Conservation (phyloP, 1,139 yeast genomes). For the Debaryomyces sp. region DNA sequence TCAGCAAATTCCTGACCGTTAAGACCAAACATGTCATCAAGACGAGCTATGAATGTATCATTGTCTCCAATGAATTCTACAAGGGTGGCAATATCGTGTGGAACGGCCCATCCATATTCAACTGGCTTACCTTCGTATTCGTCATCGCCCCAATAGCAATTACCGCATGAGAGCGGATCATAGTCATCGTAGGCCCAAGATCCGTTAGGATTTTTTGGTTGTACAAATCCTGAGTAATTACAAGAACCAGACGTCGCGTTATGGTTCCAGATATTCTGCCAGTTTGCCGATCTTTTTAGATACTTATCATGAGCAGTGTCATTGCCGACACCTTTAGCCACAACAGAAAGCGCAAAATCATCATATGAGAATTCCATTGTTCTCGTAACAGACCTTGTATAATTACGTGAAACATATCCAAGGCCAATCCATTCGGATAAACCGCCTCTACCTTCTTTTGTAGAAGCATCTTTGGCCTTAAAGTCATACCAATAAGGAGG, state of each 20-base stretch:
- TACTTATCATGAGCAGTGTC: constrained; percentile 28
- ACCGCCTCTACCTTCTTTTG: constrained; percentile 36
- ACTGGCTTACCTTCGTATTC: constrained; percentile 32
- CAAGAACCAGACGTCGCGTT: constrained; percentile 22
- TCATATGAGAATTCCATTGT: constrained; percentile 43
- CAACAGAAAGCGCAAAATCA: constrained; percentile 38
- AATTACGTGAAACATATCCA: constrained; percentile 32
- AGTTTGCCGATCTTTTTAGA: constrained; percentile 34
- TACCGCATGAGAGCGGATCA: constrained; percentile 31
- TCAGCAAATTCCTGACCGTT: constrained; percentile 32
- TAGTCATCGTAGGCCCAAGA: constrained; percentile 24
- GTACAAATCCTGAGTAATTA: constrained; percentile 35
- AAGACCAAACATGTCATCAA: constrained; percentile 39
- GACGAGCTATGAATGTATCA: constrained; percentile 27
- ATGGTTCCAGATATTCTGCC: constrained; percentile 42
- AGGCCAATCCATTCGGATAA: constrained; percentile 32
- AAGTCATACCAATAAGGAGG: constrained; percentile 31
- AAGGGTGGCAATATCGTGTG: constrained; percentile 34
- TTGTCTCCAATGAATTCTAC: constrained; percentile 28
- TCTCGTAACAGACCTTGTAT: constrained; percentile 36
- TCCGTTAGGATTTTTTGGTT: constrained; percentile 36
- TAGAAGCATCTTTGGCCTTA: constrained; percentile 30
- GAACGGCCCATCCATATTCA: constrained; percentile 39
- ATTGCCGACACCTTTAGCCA: constrained; percentile 34
- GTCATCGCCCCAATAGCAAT: constrained; percentile 35